Base-by-base conservation (phyloP, 805 yeast genomes). In the Cyberlindnera subsufficiens region DNA sequence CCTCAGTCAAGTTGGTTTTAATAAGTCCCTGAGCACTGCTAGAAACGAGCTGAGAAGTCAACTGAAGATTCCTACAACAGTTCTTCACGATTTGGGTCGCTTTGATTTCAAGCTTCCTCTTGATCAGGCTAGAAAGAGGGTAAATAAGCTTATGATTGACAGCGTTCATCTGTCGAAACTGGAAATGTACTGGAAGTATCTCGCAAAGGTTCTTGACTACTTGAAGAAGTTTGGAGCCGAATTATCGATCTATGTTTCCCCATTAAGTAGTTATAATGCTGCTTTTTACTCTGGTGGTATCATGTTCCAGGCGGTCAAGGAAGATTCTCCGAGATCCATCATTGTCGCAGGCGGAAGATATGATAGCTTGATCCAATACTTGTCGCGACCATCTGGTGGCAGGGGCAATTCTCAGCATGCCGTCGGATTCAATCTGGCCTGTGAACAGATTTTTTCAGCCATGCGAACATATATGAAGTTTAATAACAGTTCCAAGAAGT, bases 271-370 rank as follows among this genome's bases (percentile, higher is more conserved):
- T 50, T 87, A 86, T 63, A 88, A 88, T 52, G 76, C 82, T 29
- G 74, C 80, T 9, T 91, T 88, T 58, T 93, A 90, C 58, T 68
- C 72, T 32, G 79, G 80, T 15, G 95, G 95, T 0, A 65, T 90
- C 2, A 88, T 93, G 95, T 93, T 91, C 59, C 95, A 88, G 52
- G 87, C 86, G 0, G 75, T 88, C 1, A 75, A 79, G 49, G 84
- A 86, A 42, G 82, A 79, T 47, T 71, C 56, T 59, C 54, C 67
- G 68, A 56, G 43, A 51, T 67, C 59, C 33, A 49, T 82, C 29
- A 67, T 93, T 33, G 93, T 93, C 14, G 91, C 93, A 0, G 99
- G 99, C 36, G 99, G 99, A 3, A 69, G 99, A 42, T 93, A 89
- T 58, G 98, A 91, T 55, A 68, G 71, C 17, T 69, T 93, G 50